Base-by-base conservation (phyloP, 2,329 filamentous ascomycete genomes). In the Microdochium paspali region DNA sequence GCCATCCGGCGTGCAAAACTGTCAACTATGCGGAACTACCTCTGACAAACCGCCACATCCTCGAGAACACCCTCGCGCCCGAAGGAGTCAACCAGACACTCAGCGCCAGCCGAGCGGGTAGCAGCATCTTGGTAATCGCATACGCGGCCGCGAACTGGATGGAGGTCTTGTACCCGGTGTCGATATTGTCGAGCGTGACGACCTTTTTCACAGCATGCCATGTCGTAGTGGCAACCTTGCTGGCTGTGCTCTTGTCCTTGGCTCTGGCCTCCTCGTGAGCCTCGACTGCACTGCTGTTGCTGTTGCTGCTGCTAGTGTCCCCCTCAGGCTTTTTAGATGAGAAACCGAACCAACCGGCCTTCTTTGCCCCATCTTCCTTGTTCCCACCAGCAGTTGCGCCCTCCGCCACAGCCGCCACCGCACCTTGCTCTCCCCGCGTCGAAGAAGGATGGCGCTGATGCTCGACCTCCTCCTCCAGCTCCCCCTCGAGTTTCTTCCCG, bases 71-170 rank as follows among this genome's bases (percentile, higher is more conserved):
- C 40, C 82, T 77, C 2, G 90, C 90, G 72, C 97, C 94, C 85
- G 88, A 94, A 3, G 93, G 93, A 44, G 93, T 95, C 13, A 79
- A 85, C 88, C 87, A 95, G 3, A 94, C 76, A 67, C 90, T 95
- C 6, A 80, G 66, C 24, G 84, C 69, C 51, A 98, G 78, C 55
- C 93, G 77, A 12, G 87, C 58, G 0, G 93, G 89, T 53, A 98
- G 64, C 49, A 97, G 61, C 15, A 81, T 82, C 68, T 98, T 98
- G 1, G 89, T 94, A 52, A 96, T 77, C 1, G 89, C 86, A 71
- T 93, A 98, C 4, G 93, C 90, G 20, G 93, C 85, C 23, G 88
- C 93, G 53, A 97, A 79, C 64, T 84, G 80, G 0, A 82, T 67
- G 4, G 80, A 67, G n/a, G 82, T 67, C 52, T 71, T 74, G 58